A percentile compares a stretch with the other conserved stretches of the same genome.
phyloP scores from a whole-genome alignment of 192 early-diverging fungal genomes.

The Phlyctochytrium arcticum region DNA sequence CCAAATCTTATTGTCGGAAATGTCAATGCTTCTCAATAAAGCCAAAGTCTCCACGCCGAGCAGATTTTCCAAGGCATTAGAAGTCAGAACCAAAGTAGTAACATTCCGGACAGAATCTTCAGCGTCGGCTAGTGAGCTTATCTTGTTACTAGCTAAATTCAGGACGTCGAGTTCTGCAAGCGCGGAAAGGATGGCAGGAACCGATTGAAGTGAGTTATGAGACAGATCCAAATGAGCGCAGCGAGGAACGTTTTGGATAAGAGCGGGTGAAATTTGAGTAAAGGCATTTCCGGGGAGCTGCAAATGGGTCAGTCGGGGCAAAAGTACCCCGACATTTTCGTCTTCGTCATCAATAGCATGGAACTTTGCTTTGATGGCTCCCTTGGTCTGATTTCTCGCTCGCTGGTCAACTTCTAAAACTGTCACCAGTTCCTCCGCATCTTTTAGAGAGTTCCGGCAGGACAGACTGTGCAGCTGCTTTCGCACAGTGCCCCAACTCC shows the following conservation, averaged over 20 bases:
- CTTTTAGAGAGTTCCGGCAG: constrained; percentile 16
- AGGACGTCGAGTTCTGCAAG: constrained; percentile 16
- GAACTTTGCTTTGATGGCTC: neutral
- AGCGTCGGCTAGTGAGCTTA: constrained; percentile 25
- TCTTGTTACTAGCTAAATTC: constrained; percentile 22
- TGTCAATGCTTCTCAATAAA: constrained; percentile 21
- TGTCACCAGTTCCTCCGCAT: constrained; percentile 10
- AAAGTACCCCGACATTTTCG: neutral
- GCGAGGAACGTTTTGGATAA: constrained; percentile 10
- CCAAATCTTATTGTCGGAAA: constrained; percentile 37
- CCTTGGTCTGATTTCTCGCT: neutral
- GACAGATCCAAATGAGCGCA: constrained; percentile 29
- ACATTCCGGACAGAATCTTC: constrained; percentile 19
- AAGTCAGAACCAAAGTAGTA: constrained; percentile 9
- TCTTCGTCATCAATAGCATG: neutral
- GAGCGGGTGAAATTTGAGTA: neutral
- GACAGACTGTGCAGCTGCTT: constrained; percentile 5
- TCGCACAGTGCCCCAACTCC: constrained; percentile 12
- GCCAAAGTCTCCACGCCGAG: constrained; percentile 30
- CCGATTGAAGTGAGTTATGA: constrained; percentile 15
- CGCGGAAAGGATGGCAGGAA: constrained; percentile 15
- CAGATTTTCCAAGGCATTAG: constrained; percentile 32
- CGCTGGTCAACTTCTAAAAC: neutral
- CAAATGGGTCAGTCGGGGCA: constrained; percentile 21
- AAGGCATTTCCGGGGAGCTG: constrained; percentile 21